phyloP scores from a whole-genome alignment of 768 basidiomycete genomes.

The Pleurotus giganteus region DNA sequence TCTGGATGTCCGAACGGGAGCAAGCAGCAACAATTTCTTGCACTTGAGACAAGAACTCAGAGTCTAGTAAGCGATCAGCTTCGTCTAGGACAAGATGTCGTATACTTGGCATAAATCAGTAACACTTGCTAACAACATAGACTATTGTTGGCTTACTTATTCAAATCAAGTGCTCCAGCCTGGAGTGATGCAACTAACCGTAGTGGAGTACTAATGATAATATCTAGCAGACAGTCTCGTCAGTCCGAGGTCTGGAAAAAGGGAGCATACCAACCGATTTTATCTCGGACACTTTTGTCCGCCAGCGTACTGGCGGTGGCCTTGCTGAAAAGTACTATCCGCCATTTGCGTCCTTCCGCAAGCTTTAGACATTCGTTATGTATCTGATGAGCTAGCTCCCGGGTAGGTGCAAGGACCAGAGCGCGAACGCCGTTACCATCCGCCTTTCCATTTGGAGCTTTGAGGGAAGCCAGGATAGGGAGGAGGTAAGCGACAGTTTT shows the following conservation, averaged over 20 bases:
- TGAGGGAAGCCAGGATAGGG: constrained; percentile 68
- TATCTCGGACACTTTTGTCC: constrained; percentile 69
- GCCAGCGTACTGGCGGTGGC: constrained; percentile 81
- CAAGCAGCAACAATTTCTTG: constrained; percentile 85
- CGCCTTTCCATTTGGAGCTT: constrained; percentile 46
- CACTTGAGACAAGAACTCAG: constrained; percentile 85
- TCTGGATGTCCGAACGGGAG: constrained; percentile 65
- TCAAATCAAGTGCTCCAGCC: constrained; percentile 59
- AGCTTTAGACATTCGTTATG: constrained; percentile 86
- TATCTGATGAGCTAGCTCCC: constrained; percentile 96
- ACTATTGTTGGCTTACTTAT: constrained; percentile 56
- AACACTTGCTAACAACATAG: not conserved
- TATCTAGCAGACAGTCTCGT: constrained; percentile 47
- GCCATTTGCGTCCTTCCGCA: constrained; percentile 81
- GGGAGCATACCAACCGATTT: constrained; percentile 57
- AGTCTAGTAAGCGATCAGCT: constrained; percentile 86
- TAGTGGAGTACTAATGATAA: constrained; percentile 91
- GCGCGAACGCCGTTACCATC: constrained; percentile 60
- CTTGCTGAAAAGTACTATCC: constrained; percentile 80
- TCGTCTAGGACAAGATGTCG: constrained; percentile 87
- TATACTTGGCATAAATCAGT: constrained; percentile 48
- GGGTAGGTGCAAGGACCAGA: constrained; percentile 85
- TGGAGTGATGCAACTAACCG: constrained; percentile 82
- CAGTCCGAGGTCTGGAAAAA: constrained; percentile 1
- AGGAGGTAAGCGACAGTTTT: constrained; percentile 94